A percentile compares a stretch with the other conserved stretches of the same genome.
These are phyloP conservation scores for Tricholomella constricta DNA, from an alignment of 768 basidiomycete species.

Conservation along the genomic window DNA sequence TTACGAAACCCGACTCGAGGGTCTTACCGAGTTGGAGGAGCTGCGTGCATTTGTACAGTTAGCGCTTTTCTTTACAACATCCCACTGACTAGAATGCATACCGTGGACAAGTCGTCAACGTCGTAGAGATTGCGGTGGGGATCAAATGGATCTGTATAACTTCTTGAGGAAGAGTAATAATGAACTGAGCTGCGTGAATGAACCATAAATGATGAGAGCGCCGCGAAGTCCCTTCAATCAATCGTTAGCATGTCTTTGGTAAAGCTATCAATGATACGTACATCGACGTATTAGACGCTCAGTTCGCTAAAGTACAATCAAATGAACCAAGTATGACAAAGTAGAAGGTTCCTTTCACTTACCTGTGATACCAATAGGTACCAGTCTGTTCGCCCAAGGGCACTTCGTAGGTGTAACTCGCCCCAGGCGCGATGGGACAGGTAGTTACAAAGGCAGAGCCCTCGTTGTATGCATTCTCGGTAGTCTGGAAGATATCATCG, in stretches of 20 bases:
- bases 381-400: slow-evolving; percentile 27
- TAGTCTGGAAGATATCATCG: slow-evolving; percentile 26
- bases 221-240: slow-evolving; percentile 24
- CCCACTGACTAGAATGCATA: not conserved
- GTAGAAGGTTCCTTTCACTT: not conserved
- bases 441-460: slow-evolving; percentile 24
- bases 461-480: slow-evolving; percentile 24
- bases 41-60: slow-evolving; percentile 16
- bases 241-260: not conserved
- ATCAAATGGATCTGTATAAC: slow-evolving; percentile 12
- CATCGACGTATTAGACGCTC: slow-evolving; percentile 24
- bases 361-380: slow-evolving; percentile 36
- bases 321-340: not conserved
- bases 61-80: not conserved
- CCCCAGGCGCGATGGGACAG: slow-evolving; percentile 32
- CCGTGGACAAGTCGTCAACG: slow-evolving; percentile 18
- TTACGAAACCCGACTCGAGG: no score
- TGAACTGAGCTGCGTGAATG: not conserved
- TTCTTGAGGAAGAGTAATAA: not conserved
- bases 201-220: slow-evolving; percentile 30
- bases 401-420: slow-evolving; percentile 30
- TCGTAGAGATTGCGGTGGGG: slow-evolving; percentile 20
- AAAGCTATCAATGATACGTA: not conserved
- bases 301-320: slow-evolving; percentile 10
- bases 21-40: slow-evolving; percentile 23